Evolutionary conservation across 805 yeast species (phyloP).

Genomic region (Blastobotrys mokoenaii): DNA sequence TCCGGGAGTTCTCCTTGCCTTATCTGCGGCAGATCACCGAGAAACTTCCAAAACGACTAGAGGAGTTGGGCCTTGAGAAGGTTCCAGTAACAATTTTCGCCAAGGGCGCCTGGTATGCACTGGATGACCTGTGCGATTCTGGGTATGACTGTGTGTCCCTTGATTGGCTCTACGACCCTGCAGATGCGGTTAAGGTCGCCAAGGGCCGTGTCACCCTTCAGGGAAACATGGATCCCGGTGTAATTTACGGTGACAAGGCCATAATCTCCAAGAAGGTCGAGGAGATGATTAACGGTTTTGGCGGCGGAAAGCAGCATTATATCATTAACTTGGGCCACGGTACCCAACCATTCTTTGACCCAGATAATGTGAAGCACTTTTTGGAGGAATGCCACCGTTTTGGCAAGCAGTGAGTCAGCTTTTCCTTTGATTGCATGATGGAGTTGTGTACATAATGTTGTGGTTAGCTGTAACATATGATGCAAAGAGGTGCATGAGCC

Average conservation of each 20-base stretch:
- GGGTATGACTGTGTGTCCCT: constrained; percentile 86
- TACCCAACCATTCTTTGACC: constrained; percentile 95
- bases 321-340: constrained; percentile 97
- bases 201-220: constrained; percentile 77
- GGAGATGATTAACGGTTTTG: constrained; percentile 82
- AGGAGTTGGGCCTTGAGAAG: constrained; percentile 65
- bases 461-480: not conserved
- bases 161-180: constrained; percentile 86
- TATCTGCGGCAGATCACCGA: constrained; percentile 69
- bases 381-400: constrained; percentile 79
- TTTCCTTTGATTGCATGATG: too few relatives aligned
- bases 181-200: constrained; percentile 67
- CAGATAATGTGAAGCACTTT: constrained; percentile 79
- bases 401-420: constrained; percentile 32
- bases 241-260: constrained; percentile 83
- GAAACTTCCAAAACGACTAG: constrained; percentile 58
- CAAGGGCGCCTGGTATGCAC: constrained; percentile 95
- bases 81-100: constrained; percentile 89
- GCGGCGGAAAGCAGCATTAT: constrained; percentile 88
- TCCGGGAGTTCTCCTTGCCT: constrained; percentile 81
- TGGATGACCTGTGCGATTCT: constrained; percentile 70
- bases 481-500: too few relatives aligned
- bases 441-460: not conserved
- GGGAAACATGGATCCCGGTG: constrained; percentile 95
- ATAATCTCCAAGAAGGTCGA: constrained; percentile 72